Percentiles rank a stretch among this genome's conserved stretches.
Evolutionary conservation across 192 early-diverging fungal species (phyloP).

Genomic region (Backusella westeae): DNA sequence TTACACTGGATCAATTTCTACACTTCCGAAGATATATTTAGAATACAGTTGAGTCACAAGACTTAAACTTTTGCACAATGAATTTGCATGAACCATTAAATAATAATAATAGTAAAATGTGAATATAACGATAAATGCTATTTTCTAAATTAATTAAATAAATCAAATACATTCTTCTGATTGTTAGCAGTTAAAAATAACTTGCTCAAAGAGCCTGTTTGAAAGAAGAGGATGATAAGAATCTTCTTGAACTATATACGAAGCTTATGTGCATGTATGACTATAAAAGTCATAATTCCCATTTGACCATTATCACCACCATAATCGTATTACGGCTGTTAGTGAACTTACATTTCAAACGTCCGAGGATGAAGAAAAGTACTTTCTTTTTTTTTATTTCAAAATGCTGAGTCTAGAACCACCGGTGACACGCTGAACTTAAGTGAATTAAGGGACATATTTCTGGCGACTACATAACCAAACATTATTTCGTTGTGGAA

Average conservation of each 20-base stretch:
- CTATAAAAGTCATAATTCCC: neutral
- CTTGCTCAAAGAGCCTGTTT: neutral
- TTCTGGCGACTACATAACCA: neutral
- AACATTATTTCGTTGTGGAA: neutral
- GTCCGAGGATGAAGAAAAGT: neutral
- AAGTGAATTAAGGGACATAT: neutral
- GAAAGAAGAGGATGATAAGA: neutral
- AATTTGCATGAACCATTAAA: neutral
- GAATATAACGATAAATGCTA: neutral
- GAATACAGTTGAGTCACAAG: neutral
- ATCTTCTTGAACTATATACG: neutral
- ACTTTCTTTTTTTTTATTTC: neutral
- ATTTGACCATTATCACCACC: neutral
- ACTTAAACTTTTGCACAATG: neutral
- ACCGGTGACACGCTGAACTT: neutral
- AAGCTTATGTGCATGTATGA: neutral
- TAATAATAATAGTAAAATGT: neutral
- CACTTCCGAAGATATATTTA: neutral
- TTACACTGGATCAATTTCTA: constrained; percentile 12
- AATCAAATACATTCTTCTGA: neutral
- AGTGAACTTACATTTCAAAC: neutral
- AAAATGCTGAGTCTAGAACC: constrained; percentile 11
- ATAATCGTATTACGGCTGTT: neutral
- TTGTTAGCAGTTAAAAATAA: neutral
- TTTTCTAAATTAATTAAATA: constrained; percentile 2